Base-by-base conservation (phyloP, 805 yeast species). In the Yamadazyma ubonensis region DNA sequence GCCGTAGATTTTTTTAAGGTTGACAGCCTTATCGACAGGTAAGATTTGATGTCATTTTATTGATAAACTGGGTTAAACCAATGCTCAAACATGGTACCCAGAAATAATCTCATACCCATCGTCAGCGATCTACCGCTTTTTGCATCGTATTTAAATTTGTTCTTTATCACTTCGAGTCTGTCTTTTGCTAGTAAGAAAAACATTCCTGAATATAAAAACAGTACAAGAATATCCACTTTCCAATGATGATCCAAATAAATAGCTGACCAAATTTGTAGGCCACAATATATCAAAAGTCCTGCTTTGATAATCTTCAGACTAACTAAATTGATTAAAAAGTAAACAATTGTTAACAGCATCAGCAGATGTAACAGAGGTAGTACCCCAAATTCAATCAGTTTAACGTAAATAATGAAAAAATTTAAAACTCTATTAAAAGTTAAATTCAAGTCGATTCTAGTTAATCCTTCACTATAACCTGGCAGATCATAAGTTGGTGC, bases 201-300 rank as follows among this genome's bases (percentile, higher is more conserved):
- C 6, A 44, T 3, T 3, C 37, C 38, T 4, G 50, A 43, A 59
- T 82, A 82, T 3, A 65, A 22, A 53, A 76, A 56, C 6, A 87
- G 87, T 11, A 66, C 65, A 27, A 80, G 57, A 38, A 81, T 59
- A 53, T 83, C 88, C 25, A 81, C 57, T 43, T 86, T 67, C 73
- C 81, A 83, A 57, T 82, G 89, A 57, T 81, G 88, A 54, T 81
- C 87, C 42, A 83, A 57, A 51, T 83, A 83, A 62, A 82, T 78
- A 2, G 86, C 79, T 17, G 86, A 78, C 86, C 87, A 83, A 84
- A 87, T 80, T 54, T 81, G 87, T 23, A 78, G 53, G 2, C 66
- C 42, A 6, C 81, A 75, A 56, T 75, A 81, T 0, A 45, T 25
- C 4, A 71, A 51, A 15, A 70, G 72, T 1, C 70, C 46, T 4